Evolutionary conservation across 73 alveolate species (phyloP), one percentile per base, ranked within the genome.

Genomic region (Tetrahymena borealis): DNA sequence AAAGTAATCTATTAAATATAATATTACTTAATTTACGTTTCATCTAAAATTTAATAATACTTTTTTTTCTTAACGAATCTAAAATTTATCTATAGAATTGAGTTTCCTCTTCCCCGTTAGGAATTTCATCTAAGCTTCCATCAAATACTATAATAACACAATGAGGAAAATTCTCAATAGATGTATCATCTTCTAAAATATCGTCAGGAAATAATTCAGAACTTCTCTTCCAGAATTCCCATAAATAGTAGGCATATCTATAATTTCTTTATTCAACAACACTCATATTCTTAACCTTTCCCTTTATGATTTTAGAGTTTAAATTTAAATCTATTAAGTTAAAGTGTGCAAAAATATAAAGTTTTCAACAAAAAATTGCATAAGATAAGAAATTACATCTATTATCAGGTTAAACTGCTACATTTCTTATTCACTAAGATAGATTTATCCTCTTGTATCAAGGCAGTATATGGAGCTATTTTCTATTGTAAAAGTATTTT

Each of bases 191-290:
- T 41, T 78, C 78, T 24, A 93, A 60, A 16, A 93, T 93, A 39
- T 85, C 93, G 31, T 38, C 38, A 38, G 95, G 95, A 43, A 93
- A 93, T 28, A 93, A 36, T 35, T 79, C 95, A 16, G 90, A 38
- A 16, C 91, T 92, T 90, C 79, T 40, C 79, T 93, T 93, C 95
- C 95, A 93, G 38, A 93, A 93, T 39, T 93, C 95, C 95, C 95
- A 93, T 28, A 93, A 79, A 36, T 39, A 79, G 79, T 93, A 85
- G 12, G 93, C 95, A 93, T 93, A 93, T 39, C 95, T 93, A 85
- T 85, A 85, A n/a, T 40, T 85, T 90, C 95, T 39, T 16, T 93
- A 39, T 93, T 93, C 35, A 16, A 93, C 95, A 4, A 93, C 18
- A 39, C 93, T 93, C 93, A 79, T 38, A 40, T 93, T 85, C 33